Evolutionary conservation across 257 asterid species (phyloP).

Genomic region (Solanum appendiculatum): DNA sequence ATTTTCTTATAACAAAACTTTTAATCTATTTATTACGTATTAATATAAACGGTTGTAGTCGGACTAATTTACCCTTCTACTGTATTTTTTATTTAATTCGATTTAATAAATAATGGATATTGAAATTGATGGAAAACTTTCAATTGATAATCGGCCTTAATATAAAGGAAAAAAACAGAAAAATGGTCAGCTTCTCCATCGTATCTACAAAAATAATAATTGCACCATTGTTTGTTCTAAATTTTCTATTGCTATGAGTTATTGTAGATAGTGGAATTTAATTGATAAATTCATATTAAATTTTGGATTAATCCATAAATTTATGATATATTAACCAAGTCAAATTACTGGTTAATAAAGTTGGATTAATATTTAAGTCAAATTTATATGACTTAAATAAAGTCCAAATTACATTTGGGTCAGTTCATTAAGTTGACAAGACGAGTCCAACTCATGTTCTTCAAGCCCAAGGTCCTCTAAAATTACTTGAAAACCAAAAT

Average conservation of each 20-base stretch:
- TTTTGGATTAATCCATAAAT: background rate
- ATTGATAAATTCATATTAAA: no score
- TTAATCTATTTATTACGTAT: no score
- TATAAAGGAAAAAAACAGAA: no score
- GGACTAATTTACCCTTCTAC: background rate
- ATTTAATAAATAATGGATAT: no score
- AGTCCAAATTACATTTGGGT: no score
- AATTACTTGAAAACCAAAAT: background rate
- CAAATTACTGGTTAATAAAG: no score
- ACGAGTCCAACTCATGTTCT: background rate
- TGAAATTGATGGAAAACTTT: no score
- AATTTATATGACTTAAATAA: background rate
- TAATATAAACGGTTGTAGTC: background rate
- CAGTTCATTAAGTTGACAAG: background rate
- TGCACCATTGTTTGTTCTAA: background rate
- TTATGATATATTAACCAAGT: background rate
- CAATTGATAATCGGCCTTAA: background rate
- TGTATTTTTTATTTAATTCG: background rate
- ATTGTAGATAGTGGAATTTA: no score
- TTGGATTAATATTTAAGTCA: background rate
- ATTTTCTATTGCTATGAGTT: background rate
- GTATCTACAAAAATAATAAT: background rate
- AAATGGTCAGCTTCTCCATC: background rate
- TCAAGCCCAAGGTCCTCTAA: background rate
- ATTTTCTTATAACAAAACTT: no score